Evolutionary conservation across 179 eudicot species (phyloP), one percentile per base, ranked within the genome.

Genomic region (Sideroxylon spinosum): DNA sequence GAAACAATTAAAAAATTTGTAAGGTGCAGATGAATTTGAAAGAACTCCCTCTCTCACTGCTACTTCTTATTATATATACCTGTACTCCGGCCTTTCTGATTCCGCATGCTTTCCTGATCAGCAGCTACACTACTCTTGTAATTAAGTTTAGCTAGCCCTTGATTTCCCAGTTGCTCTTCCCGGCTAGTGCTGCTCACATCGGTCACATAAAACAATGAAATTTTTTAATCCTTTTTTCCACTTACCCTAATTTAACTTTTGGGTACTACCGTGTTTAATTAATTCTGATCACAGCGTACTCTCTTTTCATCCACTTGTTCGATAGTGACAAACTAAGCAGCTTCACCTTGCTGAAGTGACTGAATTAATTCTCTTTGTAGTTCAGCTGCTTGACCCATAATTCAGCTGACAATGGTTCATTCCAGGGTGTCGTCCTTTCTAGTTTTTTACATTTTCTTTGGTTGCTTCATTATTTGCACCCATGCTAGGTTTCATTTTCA

Each of bases 401-500:
- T n/a, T 22, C 37, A 73, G 63, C 57, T 73, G 25, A 50, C 73
- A 71, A 81, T 75, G 84, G 80, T 68, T 74, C 62, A 69, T 17
- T 65, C 69, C 68, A 81, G 48, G 19, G 13, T 84, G 29, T 64
- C 46, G 20, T 20, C 76, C 49, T 37, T 75, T 20, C 57, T 85
- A 28, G 48, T 85, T 75, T 59, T 82, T 14, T 72, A 19, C 74
- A 44, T 87, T 77, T 37, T 78, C 76, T 72, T 84, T 29, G 6
- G 77, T 56, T n/a, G 59, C 25, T 74, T 82, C 28, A 76, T 82
- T 61, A 32, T 76, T 7, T 19, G 32, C 59, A 78, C 85, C 62
- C 82, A 88, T 26, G 92, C 88, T 19, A 88, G 95, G 83, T 76
- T 73, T 72, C 86, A 88, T 76, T 85, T 85, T 80, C 87, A 88